Base-by-base conservation (phyloP, 306 rosid species). In the Corylus heterophylla region DNA sequence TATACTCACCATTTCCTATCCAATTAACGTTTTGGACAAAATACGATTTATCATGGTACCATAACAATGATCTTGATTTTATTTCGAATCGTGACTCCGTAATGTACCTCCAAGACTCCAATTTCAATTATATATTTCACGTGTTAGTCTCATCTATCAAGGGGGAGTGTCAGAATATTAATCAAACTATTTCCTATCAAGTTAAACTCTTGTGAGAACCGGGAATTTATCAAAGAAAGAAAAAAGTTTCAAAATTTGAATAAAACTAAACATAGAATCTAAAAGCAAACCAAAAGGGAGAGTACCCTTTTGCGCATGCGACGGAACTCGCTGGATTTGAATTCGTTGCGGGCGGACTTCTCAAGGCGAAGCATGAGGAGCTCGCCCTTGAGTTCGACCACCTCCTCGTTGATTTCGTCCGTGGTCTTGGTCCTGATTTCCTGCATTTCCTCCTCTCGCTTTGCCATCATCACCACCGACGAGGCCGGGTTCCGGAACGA, bases 301-400 rank as follows among this genome's bases (percentile, higher is more conserved):
- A 73, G 49, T 87, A 95, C 99, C 93, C 86, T 89, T 84, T 90
- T 95, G 81, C 96, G 98, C 99, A 93, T 91, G 67, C 87, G 87
- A 52, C 87, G 67, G 84, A 95, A 95, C 25, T 95, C 97, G 71
- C 97, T 95, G 83, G 98, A 71, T 77, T 88, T 93, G 83, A 93
- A 91, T 76, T 95, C 98, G 55, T 90, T 90, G 12, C 97, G 89
- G 35, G 88, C 92, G 0, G 99, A 93, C 87, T 89, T 86, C 82
- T 92, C 91, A 64, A 95, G 93, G 12, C 92, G 89, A 79, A 93
- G 99, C 99, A 95, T 90, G 25, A 90, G 71, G 58, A 95, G 97
- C 82, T 93, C 99, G 0, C 99, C 99, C 84, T 95, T 84, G 55
- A 95, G 99, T n/a, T 89, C 94, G 20, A 90, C 62, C 22, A 95